Conservation (phyloP, 495 filamentous ascomycete genomes). For the Xylaria cubensis region DNA sequence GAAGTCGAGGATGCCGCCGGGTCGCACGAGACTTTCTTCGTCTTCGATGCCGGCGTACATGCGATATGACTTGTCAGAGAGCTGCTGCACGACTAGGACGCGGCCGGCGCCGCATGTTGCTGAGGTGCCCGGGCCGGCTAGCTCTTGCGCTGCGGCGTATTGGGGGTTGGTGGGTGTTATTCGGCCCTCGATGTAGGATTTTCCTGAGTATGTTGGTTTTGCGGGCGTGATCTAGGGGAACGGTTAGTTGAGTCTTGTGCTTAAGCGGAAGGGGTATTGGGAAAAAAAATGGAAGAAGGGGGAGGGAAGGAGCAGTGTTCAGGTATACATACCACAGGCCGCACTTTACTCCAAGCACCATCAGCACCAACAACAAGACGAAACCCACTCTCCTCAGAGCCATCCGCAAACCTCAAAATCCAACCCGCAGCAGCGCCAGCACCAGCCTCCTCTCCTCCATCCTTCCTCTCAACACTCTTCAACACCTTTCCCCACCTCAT, state of each 20-base stretch:
- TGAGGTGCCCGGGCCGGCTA: conserved; percentile 32
- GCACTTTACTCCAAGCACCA: conserved; percentile 46
- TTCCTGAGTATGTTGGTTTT: conserved; percentile 41
- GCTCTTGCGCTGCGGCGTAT: conserved; percentile 29
- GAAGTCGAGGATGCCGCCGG: conserved; percentile 30
- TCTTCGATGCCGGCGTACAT: conserved; percentile 38
- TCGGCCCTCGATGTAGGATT: conserved; percentile 37
- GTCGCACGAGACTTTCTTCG: conserved; percentile 32
- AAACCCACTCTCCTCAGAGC: conserved; percentile 34
- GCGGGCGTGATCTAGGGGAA: conserved; percentile 36
- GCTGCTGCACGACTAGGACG: conserved; percentile 36
- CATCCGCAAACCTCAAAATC: conserved; percentile 39
- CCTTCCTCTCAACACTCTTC: conserved; percentile 11
- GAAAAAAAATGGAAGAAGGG: too few relatives aligned
- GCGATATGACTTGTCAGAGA: conserved; percentile 41
- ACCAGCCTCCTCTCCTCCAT: neutral
- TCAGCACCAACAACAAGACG: conserved; percentile 44
- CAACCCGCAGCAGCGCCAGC: conserved; percentile 26
- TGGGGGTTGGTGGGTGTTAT: conserved; percentile 34
- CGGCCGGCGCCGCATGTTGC: conserved; percentile 32
- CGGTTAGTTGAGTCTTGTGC: too few relatives aligned
- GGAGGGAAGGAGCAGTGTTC: neutral
- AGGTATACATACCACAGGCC: conserved; percentile 35
- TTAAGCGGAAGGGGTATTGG: too few relatives aligned
- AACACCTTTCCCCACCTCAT: conserved; percentile 36